Base-by-base conservation (phyloP, 108 stramenopile genomes). In the Fragilaria crotonensis region DNA sequence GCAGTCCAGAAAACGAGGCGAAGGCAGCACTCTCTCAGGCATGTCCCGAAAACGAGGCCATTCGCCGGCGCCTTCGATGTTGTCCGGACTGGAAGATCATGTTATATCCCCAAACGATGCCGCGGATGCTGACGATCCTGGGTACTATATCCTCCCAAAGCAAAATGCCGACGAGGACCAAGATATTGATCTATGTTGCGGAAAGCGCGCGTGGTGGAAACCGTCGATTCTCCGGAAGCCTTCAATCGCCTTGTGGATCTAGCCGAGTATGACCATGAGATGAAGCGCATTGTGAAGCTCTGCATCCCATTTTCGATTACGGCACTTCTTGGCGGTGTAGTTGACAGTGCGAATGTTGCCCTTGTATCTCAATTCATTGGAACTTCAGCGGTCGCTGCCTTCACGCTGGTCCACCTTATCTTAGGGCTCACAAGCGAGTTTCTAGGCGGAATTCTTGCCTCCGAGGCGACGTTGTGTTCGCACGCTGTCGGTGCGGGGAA, bases 61-160 rank as follows among this genome's bases (percentile, higher is more conserved):
- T 27, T 54, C 62, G 19, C 14, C 48, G 25, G 49, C 28, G 7
- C 60, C 60, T 3, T 63, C 62, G n/a, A 27, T 63, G 36, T 32
- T 63, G 3, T 36, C 32, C 33, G 49, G 49, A 14, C 52, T 63
- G n/a, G 62, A 63, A 31, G 62, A 32, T 17, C 48, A 79, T 58
- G 73, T 66, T 46, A 70, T 79, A 21, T 64, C 73, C 17, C 78
- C 78, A 22, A 66, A 79, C 23, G 78, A 79, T 71, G 78, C 78
- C 27, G 66, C 78, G 4, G 78, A 79, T 68, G 78, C 78, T 0
- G 51, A 71, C 36, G 78, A 79, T 51, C 70, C 73, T 9, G 78
- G 78, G 1, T 29, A 11, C 14, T 41, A 41, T 14, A 41, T 41
- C 36, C 36, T 33, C 30, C 27, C 23, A 25, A 48, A 25, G 20